Evolutionary conservation across 768 basidiomycete species (phyloP).

Genomic region (Austroboletus festivus): DNA sequence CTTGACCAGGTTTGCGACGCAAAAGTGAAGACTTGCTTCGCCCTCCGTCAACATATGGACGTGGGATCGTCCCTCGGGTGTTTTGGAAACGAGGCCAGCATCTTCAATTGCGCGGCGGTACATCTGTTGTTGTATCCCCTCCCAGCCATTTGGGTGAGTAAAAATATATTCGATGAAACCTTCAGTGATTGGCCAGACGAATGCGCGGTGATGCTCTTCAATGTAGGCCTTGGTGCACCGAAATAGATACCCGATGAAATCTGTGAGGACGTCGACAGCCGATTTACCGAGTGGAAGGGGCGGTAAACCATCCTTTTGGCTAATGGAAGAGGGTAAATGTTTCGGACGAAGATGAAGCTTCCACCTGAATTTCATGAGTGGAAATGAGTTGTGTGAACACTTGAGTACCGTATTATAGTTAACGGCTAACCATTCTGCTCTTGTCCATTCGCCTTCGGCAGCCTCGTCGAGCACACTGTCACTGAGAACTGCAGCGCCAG

Average conservation of each 20-base stretch:
- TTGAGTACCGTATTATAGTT: background rate
- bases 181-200: slow-evolving; percentile 13
- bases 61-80: slow-evolving; percentile 9
- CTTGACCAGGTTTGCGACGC: slow-evolving; percentile 38
- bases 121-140: slow-evolving; percentile 21
- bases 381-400: background rate
- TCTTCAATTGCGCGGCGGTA: slow-evolving; percentile 18
- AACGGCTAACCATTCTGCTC: slow-evolving; percentile 17
- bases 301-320: slow-evolving; percentile 28
- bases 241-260: slow-evolving; percentile 22
- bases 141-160: slow-evolving; percentile 31
- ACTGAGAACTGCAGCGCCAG: slow-evolving; percentile 39
- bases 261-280: slow-evolving; percentile 17
- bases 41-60: slow-evolving; percentile 24
- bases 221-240: slow-evolving; percentile 17
- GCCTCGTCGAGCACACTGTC: slow-evolving; percentile 33
- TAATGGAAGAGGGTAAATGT: slow-evolving; percentile 14
- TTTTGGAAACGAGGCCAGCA: slow-evolving; percentile 19
- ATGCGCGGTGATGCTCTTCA: slow-evolving; percentile 13
- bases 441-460: slow-evolving; percentile 25
- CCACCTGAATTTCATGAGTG: slow-evolving; percentile 16
- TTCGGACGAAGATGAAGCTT: slow-evolving; percentile 23
- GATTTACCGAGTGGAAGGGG: slow-evolving; percentile 23
- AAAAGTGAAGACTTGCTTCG: slow-evolving; percentile 28
- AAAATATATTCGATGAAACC: slow-evolving; percentile 18